Percentiles rank a stretch among this genome's conserved stretches.
These are phyloP conservation scores for Colletotrichum tamarilloi DNA, from an alignment of 2,329 filamentous ascomycete genomes.

Conservation along the genomic window DNA sequence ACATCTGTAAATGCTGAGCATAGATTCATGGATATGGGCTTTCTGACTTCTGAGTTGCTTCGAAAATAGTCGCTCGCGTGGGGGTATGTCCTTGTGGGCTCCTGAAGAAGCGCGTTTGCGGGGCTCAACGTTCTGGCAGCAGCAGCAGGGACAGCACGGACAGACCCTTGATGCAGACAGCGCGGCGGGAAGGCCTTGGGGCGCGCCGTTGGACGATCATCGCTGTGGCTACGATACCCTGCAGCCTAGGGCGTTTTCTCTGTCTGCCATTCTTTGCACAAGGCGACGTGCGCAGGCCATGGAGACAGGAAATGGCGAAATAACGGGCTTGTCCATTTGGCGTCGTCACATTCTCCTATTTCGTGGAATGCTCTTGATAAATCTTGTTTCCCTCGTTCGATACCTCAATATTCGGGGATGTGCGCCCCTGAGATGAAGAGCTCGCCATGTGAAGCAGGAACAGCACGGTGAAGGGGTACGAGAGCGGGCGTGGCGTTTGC, in stretches of 20 bases:
- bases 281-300: not conserved
- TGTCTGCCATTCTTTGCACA: not conserved
- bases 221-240: not conserved
- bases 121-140: slow-evolving; percentile 1
- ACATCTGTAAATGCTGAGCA: not conserved
- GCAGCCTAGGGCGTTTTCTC: not conserved
- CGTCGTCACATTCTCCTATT: not conserved
- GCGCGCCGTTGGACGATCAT: not conserved
- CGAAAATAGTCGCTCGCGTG: not conserved
- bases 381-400: not conserved
- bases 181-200: not conserved
- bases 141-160: not conserved
- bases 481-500: not conserved
- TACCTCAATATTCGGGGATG: not conserved
- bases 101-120: not conserved
- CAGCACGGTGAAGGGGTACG: not conserved
- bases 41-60: not conserved
- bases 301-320: not conserved
- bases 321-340: not conserved
- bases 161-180: slow-evolving; percentile 7
- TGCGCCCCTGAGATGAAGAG: too few relatives aligned
- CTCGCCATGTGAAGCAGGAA: not conserved
- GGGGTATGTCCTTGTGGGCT: not conserved
- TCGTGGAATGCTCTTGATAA: not conserved
- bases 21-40: too few relatives aligned